Evolutionary conservation across 257 asterid species (phyloP).

Genomic region (Lithospermum erythrorhizon): DNA sequence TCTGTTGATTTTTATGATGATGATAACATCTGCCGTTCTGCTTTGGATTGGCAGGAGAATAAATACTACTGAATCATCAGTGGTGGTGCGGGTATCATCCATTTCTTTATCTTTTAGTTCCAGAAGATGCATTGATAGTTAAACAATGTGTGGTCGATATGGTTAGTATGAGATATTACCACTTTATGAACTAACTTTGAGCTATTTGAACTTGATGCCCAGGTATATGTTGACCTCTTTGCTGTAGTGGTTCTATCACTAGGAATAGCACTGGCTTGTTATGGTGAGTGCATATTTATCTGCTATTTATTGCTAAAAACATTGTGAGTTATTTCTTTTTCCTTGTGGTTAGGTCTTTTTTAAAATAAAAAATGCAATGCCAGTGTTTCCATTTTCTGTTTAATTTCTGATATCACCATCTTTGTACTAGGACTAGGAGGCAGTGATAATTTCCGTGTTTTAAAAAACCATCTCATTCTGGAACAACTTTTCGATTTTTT

Average conservation of each 20-base stretch:
- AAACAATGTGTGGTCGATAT: neutral
- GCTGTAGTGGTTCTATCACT: conserved; percentile 52
- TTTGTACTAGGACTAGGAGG: neutral
- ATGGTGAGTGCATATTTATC: conserved; percentile 42
- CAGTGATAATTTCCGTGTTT: neutral
- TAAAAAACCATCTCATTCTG: too few species aligned
- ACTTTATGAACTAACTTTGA: neutral
- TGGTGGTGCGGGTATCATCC: conserved; percentile 70
- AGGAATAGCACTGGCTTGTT: conserved; percentile 93
- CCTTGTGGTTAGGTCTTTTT: neutral
- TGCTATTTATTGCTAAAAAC: neutral
- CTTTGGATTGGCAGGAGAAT: conserved; percentile 69
- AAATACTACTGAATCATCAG: conserved; percentile 45
- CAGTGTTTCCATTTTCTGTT: neutral
- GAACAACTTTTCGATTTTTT: too few species aligned
- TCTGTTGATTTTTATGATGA: conserved; percentile 46
- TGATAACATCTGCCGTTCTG: conserved; percentile 62
- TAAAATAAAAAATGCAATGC: neutral
- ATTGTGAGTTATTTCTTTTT: too few species aligned
- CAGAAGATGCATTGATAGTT: neutral
- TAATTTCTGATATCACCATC: neutral
- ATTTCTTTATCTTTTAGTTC: conserved; percentile 1
- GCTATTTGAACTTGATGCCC: conserved; percentile 3
- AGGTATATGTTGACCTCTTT: conserved; percentile 80
- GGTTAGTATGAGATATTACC: neutral